phyloP scores from a whole-genome alignment of 1,139 yeast genomes.

The Casaregolazyma suthepensis region DNA sequence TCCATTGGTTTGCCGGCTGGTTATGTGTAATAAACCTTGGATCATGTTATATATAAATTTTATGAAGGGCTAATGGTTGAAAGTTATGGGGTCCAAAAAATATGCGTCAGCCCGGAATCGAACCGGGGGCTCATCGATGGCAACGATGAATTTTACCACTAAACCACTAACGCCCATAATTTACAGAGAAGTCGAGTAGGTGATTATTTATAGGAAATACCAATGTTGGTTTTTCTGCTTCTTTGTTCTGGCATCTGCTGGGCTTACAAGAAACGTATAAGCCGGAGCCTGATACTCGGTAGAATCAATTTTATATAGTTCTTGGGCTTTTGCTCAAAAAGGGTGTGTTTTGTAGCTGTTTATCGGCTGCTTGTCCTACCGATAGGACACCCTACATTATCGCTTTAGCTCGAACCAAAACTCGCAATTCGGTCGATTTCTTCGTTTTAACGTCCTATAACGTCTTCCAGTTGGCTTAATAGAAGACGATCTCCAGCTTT shows the following conservation, averaged over 20 bases:
- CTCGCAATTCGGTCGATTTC: background rate
- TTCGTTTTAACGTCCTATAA: background rate
- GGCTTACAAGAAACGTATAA: background rate
- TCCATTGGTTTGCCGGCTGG: background rate
- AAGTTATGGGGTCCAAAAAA: conserved; percentile 9
- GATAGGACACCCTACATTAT: no score
- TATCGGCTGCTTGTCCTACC: no score
- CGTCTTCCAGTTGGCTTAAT: background rate
- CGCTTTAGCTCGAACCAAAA: background rate
- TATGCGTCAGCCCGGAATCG: conserved; percentile 50
- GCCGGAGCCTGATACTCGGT: background rate
- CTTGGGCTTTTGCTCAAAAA: background rate
- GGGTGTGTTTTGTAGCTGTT: background rate
- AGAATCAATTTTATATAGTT: background rate
- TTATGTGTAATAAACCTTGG: background rate
- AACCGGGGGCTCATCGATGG: conserved; percentile 53
- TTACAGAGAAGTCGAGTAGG: background rate
- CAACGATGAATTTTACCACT: conserved; percentile 49
- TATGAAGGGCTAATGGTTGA: background rate
- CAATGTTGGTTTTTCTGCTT: no score
- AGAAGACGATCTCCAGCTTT: background rate
- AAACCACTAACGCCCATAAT: conserved; percentile 40
- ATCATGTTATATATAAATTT: background rate
- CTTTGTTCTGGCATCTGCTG: no score
- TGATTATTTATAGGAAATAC: no score